These are phyloP conservation scores for Colletotrichum sp. DNA, from an alignment of 2,329 filamentous ascomycete species.

Conservation along the genomic window DNA sequence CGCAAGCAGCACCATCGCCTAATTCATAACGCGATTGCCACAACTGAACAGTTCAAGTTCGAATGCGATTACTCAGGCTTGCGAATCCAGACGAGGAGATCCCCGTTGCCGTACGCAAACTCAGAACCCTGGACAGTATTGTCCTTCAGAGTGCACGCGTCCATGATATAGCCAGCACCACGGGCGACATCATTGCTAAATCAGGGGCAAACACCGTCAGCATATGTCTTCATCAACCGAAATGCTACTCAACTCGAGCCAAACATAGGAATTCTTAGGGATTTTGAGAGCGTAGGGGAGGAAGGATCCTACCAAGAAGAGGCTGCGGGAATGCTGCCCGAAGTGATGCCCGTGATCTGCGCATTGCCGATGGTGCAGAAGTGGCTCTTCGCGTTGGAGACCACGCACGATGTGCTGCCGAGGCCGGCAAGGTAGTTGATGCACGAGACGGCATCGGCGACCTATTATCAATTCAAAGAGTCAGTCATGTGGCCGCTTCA, in stretches of 20 bases:
- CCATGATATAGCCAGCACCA: slow-evolving; percentile 15
- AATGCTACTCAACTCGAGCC: not conserved
- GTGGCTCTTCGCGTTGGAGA: not conserved
- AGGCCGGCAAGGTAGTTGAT: slow-evolving; percentile 16
- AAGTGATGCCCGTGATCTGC: not conserved
- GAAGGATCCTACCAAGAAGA: not conserved
- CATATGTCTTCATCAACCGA: not conserved
- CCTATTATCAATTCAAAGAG: not conserved
- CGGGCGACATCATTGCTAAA: slow-evolving; percentile 14
- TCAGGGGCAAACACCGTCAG: not conserved
- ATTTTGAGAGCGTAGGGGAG: not conserved
- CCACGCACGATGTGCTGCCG: not conserved
- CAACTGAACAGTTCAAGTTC: rapidly evolving
- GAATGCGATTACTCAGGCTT: not conserved
- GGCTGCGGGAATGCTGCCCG: not conserved
- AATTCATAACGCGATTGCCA: not conserved
- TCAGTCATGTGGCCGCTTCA: not conserved
- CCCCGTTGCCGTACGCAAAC: slow-evolving; percentile 4
- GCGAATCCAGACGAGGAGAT: not conserved
- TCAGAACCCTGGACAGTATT: slow-evolving; percentile 14
- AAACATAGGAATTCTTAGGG: not conserved
- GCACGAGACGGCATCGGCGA: slow-evolving; percentile 11
- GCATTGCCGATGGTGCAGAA: slow-evolving; percentile 8
- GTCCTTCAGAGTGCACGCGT: slow-evolving; percentile 11
- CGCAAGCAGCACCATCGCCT: not conserved